phyloP scores from a whole-genome alignment of 768 basidiomycete genomes.

The Cyathus striatus region DNA sequence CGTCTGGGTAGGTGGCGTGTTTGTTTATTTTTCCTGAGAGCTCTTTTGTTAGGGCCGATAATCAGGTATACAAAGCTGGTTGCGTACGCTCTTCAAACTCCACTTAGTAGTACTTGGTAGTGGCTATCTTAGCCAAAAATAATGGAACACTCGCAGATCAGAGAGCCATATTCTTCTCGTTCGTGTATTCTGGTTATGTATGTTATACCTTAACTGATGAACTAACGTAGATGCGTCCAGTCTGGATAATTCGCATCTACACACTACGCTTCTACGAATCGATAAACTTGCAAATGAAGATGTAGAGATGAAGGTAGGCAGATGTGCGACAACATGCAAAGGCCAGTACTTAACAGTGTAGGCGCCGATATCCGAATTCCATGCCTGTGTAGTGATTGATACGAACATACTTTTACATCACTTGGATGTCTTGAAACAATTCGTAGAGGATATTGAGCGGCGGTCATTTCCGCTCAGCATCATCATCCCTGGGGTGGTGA shows the following conservation, averaged over 20 bases:
- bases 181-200: no score
- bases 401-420: constrained; percentile 75
- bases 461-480: constrained; percentile 46
- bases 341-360: constrained; percentile 14
- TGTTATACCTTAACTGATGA: no score
- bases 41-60: no score
- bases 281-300: constrained; percentile 57
- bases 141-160: no score
- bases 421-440: constrained; percentile 57
- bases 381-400: constrained; percentile 59
- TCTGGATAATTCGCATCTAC: constrained; percentile 13
- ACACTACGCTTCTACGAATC: constrained; percentile 45
- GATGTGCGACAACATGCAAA: neutral
- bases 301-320: constrained; percentile 68
- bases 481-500: constrained; percentile 69
- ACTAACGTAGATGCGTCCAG: no score
- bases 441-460: constrained; percentile 57
- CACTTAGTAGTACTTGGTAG: no score
- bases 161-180: no score
- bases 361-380: constrained; percentile 35
- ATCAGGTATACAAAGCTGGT: no score
- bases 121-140: no score
- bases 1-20: no score
- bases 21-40: no score
- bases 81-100: no score